Evolutionary conservation across 2,329 filamentous ascomycete genomes (phyloP).

Genomic region (Graphilbum sp.): DNA sequence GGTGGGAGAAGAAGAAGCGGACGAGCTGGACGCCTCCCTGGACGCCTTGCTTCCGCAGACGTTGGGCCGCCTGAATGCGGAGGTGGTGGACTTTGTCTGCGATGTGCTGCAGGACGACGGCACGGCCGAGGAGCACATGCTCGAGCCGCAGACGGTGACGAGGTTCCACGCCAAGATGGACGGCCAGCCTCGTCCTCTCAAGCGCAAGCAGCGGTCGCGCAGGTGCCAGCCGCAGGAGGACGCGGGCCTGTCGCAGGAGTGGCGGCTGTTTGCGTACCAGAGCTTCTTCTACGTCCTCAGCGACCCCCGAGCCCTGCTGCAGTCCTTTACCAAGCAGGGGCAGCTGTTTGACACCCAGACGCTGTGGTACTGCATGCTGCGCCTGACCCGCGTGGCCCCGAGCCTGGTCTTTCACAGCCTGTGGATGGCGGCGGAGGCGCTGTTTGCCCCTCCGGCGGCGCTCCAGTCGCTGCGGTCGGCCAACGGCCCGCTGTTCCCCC

Average conservation of each 20-base stretch:
- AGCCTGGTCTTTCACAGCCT: constrained; percentile 46
- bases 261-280: constrained; percentile 47
- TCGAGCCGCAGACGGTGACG: constrained; percentile 22
- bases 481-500: constrained; percentile 20
- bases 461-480: constrained; percentile 24
- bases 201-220: constrained; percentile 15
- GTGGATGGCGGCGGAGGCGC: constrained; percentile 41
- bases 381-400: constrained; percentile 38
- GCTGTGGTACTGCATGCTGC: constrained; percentile 46
- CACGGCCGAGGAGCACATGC: constrained; percentile 31
- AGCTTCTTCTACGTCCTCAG: constrained; percentile 48
- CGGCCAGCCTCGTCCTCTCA: constrained; percentile 16
- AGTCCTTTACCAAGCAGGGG: constrained; percentile 38
- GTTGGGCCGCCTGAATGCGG: constrained; percentile 33
- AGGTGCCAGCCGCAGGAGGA: constrained; percentile 3
- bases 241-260: constrained; percentile 22
- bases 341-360: constrained; percentile 42
- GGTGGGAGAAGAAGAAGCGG: neutral
- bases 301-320: constrained; percentile 34
- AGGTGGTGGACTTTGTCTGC: constrained; percentile 43
- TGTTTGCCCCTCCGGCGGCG: constrained; percentile 38
- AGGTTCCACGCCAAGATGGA: constrained; percentile 14
- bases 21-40: constrained; percentile 13
- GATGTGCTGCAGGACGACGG: constrained; percentile 40
- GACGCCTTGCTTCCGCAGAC: constrained; percentile 37